phyloP scores from a whole-genome alignment of 169 alveolate species.

The Besnoitia besnoiti region DNA sequence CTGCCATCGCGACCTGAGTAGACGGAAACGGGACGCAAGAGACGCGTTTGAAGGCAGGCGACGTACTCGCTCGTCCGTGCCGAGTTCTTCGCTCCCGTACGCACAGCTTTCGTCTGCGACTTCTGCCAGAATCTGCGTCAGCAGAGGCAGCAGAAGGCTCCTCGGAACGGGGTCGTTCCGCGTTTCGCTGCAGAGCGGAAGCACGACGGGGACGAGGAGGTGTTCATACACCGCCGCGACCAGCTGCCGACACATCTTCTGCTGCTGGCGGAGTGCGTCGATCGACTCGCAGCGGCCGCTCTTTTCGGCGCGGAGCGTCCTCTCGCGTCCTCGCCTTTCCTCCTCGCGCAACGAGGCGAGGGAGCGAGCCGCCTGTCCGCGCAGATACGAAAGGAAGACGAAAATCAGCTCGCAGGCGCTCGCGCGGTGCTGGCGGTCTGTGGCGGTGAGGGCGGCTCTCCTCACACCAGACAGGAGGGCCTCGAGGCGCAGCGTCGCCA shows the following conservation, averaged over 20 bases:
- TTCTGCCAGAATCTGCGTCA: background rate
- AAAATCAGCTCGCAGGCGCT: slow-evolving; percentile 4
- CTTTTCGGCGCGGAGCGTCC: background rate
- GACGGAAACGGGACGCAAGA: background rate
- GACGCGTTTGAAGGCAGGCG: background rate
- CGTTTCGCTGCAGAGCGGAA: slow-evolving; percentile 9
- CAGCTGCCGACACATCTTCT: background rate
- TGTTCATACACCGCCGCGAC: slow-evolving; percentile 21
- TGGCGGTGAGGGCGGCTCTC: slow-evolving; percentile 9
- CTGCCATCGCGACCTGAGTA: no score
- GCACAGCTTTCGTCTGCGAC: slow-evolving; percentile 11
- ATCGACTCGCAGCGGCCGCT: background rate
- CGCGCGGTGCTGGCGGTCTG: background rate
- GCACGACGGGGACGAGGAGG: background rate
- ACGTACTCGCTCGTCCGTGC: slow-evolving; percentile 22
- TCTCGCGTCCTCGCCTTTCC: background rate
- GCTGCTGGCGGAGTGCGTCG: background rate
- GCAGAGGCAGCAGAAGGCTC: background rate
- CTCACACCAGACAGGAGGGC: background rate
- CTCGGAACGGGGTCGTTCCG: background rate
- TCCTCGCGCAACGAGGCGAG: background rate
- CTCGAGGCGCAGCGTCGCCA: slow-evolving; percentile 23
- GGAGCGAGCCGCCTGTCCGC: background rate
- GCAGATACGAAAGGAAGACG: slow-evolving; percentile 2
- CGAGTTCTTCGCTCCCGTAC: background rate